Percentiles rank a stretch among this genome's conserved stretches.
phyloP scores from a whole-genome alignment of 352 stramenopile genomes.

The Pseudoperonospora humuli region DNA sequence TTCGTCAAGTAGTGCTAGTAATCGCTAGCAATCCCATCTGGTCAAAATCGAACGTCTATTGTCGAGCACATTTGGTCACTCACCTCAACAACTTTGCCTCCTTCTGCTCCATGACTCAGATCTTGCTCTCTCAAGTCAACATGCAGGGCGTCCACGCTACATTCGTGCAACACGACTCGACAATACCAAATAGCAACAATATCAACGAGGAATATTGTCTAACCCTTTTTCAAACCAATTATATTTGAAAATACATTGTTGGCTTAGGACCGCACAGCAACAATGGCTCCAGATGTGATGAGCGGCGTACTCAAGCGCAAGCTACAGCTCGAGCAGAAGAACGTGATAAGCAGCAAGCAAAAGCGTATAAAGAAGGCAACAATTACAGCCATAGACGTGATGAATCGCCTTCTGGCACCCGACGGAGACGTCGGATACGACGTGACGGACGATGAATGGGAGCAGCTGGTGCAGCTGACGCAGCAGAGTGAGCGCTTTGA shows the following conservation, averaged over 20 bases:
- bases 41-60: not conserved
- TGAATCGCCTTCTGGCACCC: slow-evolving; percentile 47
- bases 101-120: slow-evolving; percentile 20
- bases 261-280: not conserved
- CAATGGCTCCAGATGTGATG: slow-evolving; percentile 15
- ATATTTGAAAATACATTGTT: no score
- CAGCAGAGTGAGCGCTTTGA: slow-evolving; percentile 48
- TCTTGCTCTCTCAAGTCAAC: slow-evolving; percentile 54
- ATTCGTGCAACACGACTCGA: no score
- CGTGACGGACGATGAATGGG: slow-evolving; percentile 51
- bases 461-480: slow-evolving; percentile 61
- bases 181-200: no score
- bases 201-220: no score
- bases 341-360: slow-evolving; percentile 35
- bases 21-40: slow-evolving; percentile 16
- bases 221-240: no score
- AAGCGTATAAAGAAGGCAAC: slow-evolving; percentile 54
- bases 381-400: slow-evolving; percentile 59
- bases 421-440: slow-evolving; percentile 44
- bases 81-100: slow-evolving; percentile 33
- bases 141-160: no score
- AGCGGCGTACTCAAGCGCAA: slow-evolving; percentile 32
- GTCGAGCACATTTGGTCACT: not conserved
- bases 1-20: slow-evolving; percentile 38
- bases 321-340: slow-evolving; percentile 7